Evolutionary conservation across 805 yeast genomes (phyloP), one percentile per base, ranked within the genome.

Genomic region (Crinitomyces ghanaensis): DNA sequence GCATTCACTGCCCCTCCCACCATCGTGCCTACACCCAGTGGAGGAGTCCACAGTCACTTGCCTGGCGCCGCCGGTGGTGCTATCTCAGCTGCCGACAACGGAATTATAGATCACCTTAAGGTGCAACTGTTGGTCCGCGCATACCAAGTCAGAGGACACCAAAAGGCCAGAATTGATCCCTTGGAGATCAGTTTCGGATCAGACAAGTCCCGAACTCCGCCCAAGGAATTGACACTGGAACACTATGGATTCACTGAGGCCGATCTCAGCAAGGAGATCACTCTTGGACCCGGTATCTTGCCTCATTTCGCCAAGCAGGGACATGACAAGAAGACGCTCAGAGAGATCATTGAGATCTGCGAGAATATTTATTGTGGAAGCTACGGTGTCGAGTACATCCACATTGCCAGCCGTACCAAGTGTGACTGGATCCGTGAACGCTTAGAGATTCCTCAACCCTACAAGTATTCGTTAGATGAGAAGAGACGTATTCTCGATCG

Each of bases 361-460:
- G 95, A 91, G 63, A 66, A 66, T 46, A 70, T 82, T 48, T 91
- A 91, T 68, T 85, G 95, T 64, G 70, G 80, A 26, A 62, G 80
- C 25, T 84, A 85, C 57, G 97, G 97, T 65, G 72, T 82, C 38
- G 97, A 91, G 66, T 91, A 85, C 64, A 78, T 91, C 50, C 99
- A 91, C 63, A 91, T 91, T 45, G 95, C 97, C 38, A 81, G 93
- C 40, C 79, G 93, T 59, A 80, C 72, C 52, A 82, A 83, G 63
- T 91, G 97, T 67, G 96, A 91, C 62, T 91, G 99, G 99, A 74
- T 91, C 57, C 80, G 98, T 66, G 93, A 83, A 62, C 74, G 95
- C 60, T 71, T 91, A 43, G 98, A 91, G 65, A 83, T 86, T 45
- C 95, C 96, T 43, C 59, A 63, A 21, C 95, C 96, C 17, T 86